These are phyloP conservation scores for Sclerotinia subarctica DNA, from an alignment of 2,329 filamentous ascomycete species.

Conservation along the genomic window DNA sequence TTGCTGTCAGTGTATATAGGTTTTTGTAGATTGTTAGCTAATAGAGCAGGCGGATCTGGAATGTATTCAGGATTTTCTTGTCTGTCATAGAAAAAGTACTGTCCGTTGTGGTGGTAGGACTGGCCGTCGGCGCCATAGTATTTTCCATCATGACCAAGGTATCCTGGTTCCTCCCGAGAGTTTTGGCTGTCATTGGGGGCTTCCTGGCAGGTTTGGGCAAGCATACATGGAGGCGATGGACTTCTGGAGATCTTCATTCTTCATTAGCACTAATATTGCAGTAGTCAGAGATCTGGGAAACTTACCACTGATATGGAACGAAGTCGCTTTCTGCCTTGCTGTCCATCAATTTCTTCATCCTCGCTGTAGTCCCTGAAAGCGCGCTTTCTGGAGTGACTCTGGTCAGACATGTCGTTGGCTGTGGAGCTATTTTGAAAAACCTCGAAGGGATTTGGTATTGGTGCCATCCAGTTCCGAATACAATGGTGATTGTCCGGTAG, in stretches of 20 bases:
- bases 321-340: background rate
- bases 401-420: too few relatives aligned
- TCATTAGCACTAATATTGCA: background rate
- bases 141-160: background rate
- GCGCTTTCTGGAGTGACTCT: background rate
- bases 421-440: too few relatives aligned
- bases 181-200: background rate
- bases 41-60: background rate
- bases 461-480: background rate
- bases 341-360: background rate
- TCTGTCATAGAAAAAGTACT: background rate
- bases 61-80: rapidly evolving
- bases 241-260: background rate
- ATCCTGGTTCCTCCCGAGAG: background rate
- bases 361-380: background rate
- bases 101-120: background rate
- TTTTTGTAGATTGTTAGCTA: background rate
- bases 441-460: too few relatives aligned
- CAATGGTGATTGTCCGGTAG: background rate
- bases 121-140: too few relatives aligned
- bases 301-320: background rate
- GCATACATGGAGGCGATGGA: background rate
- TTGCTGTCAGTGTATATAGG: too few relatives aligned
- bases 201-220: background rate
- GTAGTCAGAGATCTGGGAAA: background rate